These are phyloP conservation scores for Euphorbia corollata DNA, from an alignment of 441 rosid genomes.

Conservation along the genomic window DNA sequence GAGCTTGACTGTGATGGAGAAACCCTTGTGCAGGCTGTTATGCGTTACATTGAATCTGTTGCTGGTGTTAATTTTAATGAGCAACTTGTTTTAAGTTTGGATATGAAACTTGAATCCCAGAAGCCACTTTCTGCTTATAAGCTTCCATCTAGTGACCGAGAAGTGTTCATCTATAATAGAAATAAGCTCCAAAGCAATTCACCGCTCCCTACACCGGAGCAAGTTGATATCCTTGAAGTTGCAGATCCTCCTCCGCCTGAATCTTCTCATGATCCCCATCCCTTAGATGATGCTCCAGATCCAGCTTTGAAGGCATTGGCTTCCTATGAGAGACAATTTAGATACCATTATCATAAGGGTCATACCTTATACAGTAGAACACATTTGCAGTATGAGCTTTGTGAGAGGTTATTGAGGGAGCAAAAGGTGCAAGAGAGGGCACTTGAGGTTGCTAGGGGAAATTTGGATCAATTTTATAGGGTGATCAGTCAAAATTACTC, in stretches of 20 bases:
- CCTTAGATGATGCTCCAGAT: conserved; percentile 75
- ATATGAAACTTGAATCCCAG: conserved; percentile 81
- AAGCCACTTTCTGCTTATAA: conserved; percentile 61
- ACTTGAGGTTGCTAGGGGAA: conserved; percentile 66
- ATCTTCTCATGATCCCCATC: conserved; percentile 50
- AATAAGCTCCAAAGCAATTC: conserved; percentile 60
- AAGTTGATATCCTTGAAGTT: conserved; percentile 44
- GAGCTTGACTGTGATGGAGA: conserved; percentile 60
- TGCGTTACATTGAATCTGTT: conserved; percentile 53
- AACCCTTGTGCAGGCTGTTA: conserved; percentile 60
- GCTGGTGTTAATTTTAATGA: conserved; percentile 56
- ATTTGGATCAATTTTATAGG: conserved; percentile 75
- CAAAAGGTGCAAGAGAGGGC: conserved; percentile 90
- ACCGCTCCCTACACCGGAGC: conserved; percentile 56
- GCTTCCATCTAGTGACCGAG: conserved; percentile 64
- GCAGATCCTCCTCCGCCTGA: conserved; percentile 48
- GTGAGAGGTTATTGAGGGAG: conserved; percentile 67
- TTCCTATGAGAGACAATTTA: conserved; percentile 77
- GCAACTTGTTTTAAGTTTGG: conserved; percentile 77
- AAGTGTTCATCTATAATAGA: conserved; percentile 75
- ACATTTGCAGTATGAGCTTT: conserved; percentile 40
- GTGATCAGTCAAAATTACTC: conserved; percentile 63
- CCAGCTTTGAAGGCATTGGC: conserved; percentile 96
- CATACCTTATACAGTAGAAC: conserved; percentile 51
- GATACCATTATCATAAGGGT: conserved; percentile 66